A percentile compares a stretch with the other conserved stretches of the same genome.
phyloP scores from a whole-genome alignment of 257 asterid species.

The Paraleonurus japonicus region DNA sequence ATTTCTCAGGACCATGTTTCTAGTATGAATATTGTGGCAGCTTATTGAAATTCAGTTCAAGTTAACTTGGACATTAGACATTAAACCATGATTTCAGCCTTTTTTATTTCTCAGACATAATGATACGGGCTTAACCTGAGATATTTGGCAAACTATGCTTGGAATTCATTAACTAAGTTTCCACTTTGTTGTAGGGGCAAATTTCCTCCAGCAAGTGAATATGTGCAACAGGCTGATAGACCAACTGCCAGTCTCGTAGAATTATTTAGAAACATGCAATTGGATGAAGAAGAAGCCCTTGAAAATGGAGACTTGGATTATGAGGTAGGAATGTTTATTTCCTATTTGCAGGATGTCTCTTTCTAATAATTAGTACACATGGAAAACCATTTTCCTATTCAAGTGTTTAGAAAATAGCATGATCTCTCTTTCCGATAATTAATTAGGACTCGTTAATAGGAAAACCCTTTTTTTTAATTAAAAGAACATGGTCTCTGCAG shows the following conservation, averaged over 20 bases:
- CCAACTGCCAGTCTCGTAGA: slow-evolving; percentile 89
- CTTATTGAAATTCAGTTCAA: background rate
- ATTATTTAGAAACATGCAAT: slow-evolving; percentile 68
- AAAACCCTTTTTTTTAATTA: background rate
- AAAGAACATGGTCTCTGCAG: background rate
- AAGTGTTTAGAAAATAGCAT: background rate
- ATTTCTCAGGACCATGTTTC: slow-evolving; percentile 2
- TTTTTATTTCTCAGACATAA: slow-evolving; percentile 15
- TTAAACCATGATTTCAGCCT: slow-evolving; percentile 6
- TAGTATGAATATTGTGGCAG: slow-evolving; percentile 20
- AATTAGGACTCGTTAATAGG: background rate
- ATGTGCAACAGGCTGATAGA: slow-evolving; percentile 61
- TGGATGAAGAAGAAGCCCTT: slow-evolving; percentile 63
- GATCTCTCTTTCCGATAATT: background rate
- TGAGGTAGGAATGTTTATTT: slow-evolving; percentile 53
- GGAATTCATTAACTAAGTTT: slow-evolving; percentile 21
- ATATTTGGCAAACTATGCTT: slow-evolving; percentile 1
- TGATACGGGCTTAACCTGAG: background rate
- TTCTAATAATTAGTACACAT: background rate
- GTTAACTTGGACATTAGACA: background rate
- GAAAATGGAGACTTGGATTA: slow-evolving; percentile 84
- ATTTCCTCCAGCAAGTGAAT: slow-evolving; percentile 80
- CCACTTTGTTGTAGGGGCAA: slow-evolving; percentile 50
- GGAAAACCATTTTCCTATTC: background rate
- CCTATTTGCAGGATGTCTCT: slow-evolving; percentile 1